Evolutionary conservation across 2,329 filamentous ascomycete genomes (phyloP), one percentile per base, ranked within the genome.

Genomic region (Cytospora mali): DNA sequence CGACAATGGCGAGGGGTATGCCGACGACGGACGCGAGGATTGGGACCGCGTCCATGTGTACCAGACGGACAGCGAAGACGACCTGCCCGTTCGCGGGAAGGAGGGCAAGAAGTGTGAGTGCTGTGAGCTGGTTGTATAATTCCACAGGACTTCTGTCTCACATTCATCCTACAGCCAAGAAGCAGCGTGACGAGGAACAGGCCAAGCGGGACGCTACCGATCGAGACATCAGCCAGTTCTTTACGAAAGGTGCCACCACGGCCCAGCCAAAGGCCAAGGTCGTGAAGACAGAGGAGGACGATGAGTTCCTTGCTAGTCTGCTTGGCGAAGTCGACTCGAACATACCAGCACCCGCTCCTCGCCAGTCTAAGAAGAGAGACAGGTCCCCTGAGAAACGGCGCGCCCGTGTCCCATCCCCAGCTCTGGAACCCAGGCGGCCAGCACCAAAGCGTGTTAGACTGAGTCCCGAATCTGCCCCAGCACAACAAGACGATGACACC

Each of bases 1-100:
- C 79, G 95, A 99, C 79, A 96, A 97, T 79, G 94, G 94, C 72
- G 92, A 94, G 74, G 94, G 95, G 42, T 99, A 99, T 72, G 94
- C 92, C 68, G 94, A 98, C 74, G 95, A 98, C 73, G 95, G 95
- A 65, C 89, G 95, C 61, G 93, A 97, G 77, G 95, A 98, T 70
- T 94, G 94, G 93, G 88, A 94, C 76, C 86, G 90, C 69, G 83
- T 89, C 67, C 80, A 82, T 68, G 82, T 82, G 64, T 79, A 89
- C 74, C 84, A 89, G 66, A 90, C 88, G 39, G 92, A 95, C 65
- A 93, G 88, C 66, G 92, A 96, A 49, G 88, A 88, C 39, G 86
- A 91, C 39, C 73, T 74, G 66, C 73, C 76, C 5, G 69, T 72
- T 6, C 79, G 79, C 52, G 79, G 80, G 29, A 80, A 80, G 65